Evolutionary conservation across 257 asterid species (phyloP), one percentile per base, ranked within the genome.

Genomic region (Haberlea rhodopensis): DNA sequence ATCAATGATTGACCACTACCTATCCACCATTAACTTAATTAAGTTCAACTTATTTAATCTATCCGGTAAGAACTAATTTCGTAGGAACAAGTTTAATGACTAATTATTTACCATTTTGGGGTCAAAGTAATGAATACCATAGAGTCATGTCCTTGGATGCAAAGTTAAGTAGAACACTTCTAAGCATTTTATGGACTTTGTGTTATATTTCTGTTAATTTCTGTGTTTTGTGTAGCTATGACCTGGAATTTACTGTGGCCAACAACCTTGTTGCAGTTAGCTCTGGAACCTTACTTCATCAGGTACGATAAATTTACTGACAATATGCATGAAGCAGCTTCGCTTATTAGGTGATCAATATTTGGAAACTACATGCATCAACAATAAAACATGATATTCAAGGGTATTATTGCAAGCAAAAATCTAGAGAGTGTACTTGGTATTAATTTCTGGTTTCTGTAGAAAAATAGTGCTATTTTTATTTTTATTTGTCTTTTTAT

Each of bases 201-300:
- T 29, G 13, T 51, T 62, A 58, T 65, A 28, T 63, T 81, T 55
- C 62, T 73, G 22, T 62, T 71, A 28, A 29, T 67, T 69, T 72
- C 62, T 79, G 62, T 67, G 60, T 75, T 16, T 62, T 76, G 63
- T 65, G 60, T 79, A 94, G 99, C 80, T 94, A 87, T 73, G 96
- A 94, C 80, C 79, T 94, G 78, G 99, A 94, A 76, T 90, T 87
- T 75, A 94, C 99, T 1, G 99, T 90, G 80, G 95, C 96, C 80
- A 74, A 75, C 71, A 83, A 94, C 77, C 80, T 82, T 57, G 89
- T 94, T 52, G 99, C 97, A 63, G 95, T 94, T 81, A 84, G 96
- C 83, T 84, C 92, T 18, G 99, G 99, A 70, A 81, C 90, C 75
- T 86, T 94, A 65, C 91, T 87, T 70, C 86, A 84, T 76, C 99